phyloP scores from a whole-genome alignment of 2,329 filamentous ascomycete species.

The Ophiostoma sp. region DNA sequence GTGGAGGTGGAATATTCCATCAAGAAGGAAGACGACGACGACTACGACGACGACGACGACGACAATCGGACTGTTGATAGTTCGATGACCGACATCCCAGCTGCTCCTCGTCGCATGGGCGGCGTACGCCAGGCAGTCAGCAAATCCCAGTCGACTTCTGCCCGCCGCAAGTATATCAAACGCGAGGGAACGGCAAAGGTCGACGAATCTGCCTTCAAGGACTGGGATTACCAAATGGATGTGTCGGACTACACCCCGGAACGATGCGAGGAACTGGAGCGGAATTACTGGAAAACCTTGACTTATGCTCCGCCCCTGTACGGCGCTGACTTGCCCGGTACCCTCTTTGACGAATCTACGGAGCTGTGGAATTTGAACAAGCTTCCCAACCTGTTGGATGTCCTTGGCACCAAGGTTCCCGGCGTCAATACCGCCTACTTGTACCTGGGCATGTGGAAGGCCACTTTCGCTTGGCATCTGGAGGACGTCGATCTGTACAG shows the following conservation, averaged over 20 bases:
- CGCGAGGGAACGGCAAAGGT: conserved; percentile 71
- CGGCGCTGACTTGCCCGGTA: conserved; percentile 92
- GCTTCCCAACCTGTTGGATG: conserved; percentile 85
- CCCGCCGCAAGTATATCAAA: conserved; percentile 78
- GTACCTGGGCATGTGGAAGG: conserved; percentile 99
- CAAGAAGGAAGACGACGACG: conserved; percentile 34
- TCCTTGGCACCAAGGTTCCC: conserved; percentile 89
- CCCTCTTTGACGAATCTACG: conserved; percentile 80
- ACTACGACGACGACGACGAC: conserved; percentile 42
- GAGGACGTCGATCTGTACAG: conserved; percentile 99
- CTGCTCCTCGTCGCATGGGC: conserved; percentile 43
- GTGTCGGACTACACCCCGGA: conserved; percentile 85
- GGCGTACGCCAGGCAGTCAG: conserved; percentile 45
- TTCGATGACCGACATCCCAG: conserved; percentile 28
- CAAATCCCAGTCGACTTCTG: conserved; percentile 70
- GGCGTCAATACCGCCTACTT: conserved; percentile 98
- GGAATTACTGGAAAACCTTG: conserved; percentile 93
- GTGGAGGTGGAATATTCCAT: conserved; percentile 45
- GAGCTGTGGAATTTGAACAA: conserved; percentile 92
- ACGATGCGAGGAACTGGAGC: conserved; percentile 88
- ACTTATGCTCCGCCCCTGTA: conserved; percentile 94
- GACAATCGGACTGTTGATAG: conserved; percentile 29
- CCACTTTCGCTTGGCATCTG: conserved; percentile 97
- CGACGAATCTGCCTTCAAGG: conserved; percentile 84
- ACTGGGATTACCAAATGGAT: conserved; percentile 86